These are phyloP conservation scores for Groenewaldozyma auringiensis DNA, from an alignment of 1,139 yeast genomes.

Conservation along the genomic window DNA sequence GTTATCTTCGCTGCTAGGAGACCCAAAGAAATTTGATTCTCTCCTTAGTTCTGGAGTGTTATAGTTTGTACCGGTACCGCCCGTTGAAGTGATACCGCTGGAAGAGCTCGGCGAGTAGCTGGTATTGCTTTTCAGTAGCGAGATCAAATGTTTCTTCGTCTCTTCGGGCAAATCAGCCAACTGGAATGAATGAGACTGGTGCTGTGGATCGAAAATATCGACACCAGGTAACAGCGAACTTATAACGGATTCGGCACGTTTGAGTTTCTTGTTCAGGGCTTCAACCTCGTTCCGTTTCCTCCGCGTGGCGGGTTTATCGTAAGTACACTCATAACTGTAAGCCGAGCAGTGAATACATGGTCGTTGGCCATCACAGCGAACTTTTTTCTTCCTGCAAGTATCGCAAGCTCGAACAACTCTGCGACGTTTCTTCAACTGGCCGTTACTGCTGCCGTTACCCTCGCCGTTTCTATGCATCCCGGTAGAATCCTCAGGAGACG, in stretches of 20 bases:
- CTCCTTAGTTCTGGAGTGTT: slow-evolving; percentile 7
- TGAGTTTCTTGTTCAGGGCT: slow-evolving; percentile 32
- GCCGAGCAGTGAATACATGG: slow-evolving; percentile 90
- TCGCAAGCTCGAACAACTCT: slow-evolving; percentile 83
- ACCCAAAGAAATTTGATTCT: slow-evolving; percentile 5
- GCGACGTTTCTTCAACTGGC: slow-evolving; percentile 45
- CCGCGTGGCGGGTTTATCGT: slow-evolving; percentile 67
- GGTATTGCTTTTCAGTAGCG: background rate
- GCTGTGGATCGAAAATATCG: slow-evolving; percentile 37
- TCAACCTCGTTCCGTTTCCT: slow-evolving; percentile 37
- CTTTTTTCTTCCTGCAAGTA: slow-evolving; percentile 53
- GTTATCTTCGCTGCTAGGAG: slow-evolving; percentile 10
- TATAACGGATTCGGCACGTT: slow-evolving; percentile 32
- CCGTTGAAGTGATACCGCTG: background rate
- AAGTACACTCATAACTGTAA: slow-evolving; percentile 69
- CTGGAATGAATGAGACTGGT: slow-evolving; percentile 33
- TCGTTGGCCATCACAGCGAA: slow-evolving; percentile 79
- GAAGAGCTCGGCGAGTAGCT: slow-evolving; percentile 3
- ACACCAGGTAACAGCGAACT: slow-evolving; percentile 43
- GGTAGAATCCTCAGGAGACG: background rate
- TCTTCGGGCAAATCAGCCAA: slow-evolving; percentile 30
- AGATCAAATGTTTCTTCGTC: background rate
- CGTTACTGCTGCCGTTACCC: no score
- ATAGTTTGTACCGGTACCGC: slow-evolving; percentile 4
- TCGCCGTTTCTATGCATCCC: slow-evolving; percentile 3